phyloP scores from a whole-genome alignment of 148 eudicot genomes.

The Camellia granthamiana region DNA sequence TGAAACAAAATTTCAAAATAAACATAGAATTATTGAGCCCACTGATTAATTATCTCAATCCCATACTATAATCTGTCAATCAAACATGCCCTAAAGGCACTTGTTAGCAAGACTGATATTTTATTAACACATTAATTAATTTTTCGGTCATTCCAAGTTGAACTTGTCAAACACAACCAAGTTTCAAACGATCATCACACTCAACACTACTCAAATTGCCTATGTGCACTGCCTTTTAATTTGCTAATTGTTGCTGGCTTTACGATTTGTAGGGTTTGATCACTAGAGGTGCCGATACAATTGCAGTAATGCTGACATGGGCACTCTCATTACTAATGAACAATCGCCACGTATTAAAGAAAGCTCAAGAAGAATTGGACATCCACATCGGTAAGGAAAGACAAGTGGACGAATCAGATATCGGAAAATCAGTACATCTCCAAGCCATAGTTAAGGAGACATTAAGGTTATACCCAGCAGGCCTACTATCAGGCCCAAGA shows the following conservation, averaged over 20 bases:
- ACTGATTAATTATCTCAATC: too few species aligned
- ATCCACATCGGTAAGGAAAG: conserved; percentile 20
- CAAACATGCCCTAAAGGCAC: too few species aligned
- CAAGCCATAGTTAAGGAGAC: conserved; percentile 40
- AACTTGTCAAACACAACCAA: too few species aligned
- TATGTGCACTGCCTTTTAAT: neutral
- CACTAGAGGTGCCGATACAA: conserved; percentile 26
- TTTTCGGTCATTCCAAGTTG: too few species aligned
- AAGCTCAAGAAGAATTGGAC: conserved; percentile 32
- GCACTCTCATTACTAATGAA: conserved; percentile 27
- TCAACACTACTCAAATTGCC: too few species aligned
- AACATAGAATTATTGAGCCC: too few species aligned
- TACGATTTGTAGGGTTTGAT: conserved; percentile 26
- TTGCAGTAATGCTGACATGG: conserved; percentile 29
- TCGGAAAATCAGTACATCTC: conserved; percentile 27
- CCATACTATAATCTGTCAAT: too few species aligned
- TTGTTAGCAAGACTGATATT: too few species aligned
- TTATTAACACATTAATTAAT: too few species aligned
- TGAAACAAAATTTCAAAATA: too few species aligned
- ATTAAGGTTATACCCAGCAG: conserved; percentile 33
- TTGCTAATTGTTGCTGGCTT: neutral
- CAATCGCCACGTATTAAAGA: conserved; percentile 17
- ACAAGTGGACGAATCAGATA: conserved; percentile 27
- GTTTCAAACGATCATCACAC: too few species aligned
- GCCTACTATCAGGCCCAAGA: conserved; percentile 19